phyloP scores from a whole-genome alignment of 2,329 filamentous ascomycete genomes.

The Seiridium cupressi region DNA sequence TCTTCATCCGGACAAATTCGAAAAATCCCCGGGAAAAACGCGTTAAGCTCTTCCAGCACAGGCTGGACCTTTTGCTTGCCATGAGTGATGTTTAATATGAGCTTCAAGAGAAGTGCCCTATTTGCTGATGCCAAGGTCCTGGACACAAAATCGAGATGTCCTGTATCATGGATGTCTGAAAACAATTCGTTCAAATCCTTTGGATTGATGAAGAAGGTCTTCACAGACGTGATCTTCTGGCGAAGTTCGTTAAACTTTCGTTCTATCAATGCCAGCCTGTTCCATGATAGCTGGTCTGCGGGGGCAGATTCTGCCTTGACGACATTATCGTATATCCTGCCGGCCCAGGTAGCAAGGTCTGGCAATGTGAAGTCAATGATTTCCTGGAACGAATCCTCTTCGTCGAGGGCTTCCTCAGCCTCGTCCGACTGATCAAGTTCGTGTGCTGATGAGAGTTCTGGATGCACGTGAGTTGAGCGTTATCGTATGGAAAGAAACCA shows the following conservation, averaged over 20 bases:
- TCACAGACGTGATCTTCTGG: background rate
- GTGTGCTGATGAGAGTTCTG: no score
- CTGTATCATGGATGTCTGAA: background rate
- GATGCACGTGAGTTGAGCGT: no score
- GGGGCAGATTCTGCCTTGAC: background rate
- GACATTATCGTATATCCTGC: background rate
- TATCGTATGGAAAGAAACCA: no score
- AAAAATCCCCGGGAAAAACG: conserved; percentile 13
- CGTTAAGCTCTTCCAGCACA: conserved; percentile 21
- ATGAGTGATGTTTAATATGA: conserved; percentile 14
- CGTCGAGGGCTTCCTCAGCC: no score
- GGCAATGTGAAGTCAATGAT: background rate
- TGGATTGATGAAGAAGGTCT: background rate
- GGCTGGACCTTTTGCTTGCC: conserved; percentile 7
- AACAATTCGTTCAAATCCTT: background rate
- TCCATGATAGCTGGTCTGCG: background rate
- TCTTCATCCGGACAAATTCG: conserved; percentile 11
- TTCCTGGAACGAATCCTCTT: background rate
- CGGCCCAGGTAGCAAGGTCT: background rate
- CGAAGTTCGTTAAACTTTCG: background rate
- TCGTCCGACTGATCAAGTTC: no score
- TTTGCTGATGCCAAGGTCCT: conserved; percentile 19
- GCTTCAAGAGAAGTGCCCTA: conserved; percentile 20
- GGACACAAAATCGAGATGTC: conserved; percentile 13
- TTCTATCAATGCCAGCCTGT: background rate